These are phyloP conservation scores for Globisporangium paroecandrum DNA, from an alignment of 352 stramenopile genomes.

Conservation along the genomic window DNA sequence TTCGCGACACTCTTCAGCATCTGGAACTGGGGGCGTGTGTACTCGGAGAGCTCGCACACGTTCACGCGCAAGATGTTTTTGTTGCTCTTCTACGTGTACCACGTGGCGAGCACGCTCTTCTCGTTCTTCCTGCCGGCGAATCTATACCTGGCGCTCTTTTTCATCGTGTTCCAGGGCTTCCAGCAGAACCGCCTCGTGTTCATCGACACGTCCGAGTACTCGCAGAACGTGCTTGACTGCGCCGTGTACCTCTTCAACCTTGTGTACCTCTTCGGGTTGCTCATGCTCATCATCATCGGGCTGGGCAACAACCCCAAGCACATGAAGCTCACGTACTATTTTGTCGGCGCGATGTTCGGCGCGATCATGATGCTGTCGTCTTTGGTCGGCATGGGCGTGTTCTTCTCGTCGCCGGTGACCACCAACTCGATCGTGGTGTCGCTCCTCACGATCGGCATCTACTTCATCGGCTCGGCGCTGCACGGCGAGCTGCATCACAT, in stretches of 20 bases:
- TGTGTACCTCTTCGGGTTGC: conserved; percentile 68
- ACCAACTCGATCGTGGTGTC: conserved; percentile 55
- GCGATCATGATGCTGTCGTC: conserved; percentile 81
- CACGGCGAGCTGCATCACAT: conserved; percentile 83
- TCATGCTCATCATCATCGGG: conserved; percentile 85
- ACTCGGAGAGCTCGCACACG: conserved; percentile 79
- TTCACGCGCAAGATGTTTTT: conserved; percentile 63
- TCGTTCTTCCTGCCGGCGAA: conserved; percentile 76
- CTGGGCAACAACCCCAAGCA: conserved; percentile 87
- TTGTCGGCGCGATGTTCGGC: conserved; percentile 63
- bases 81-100: conserved; percentile 76
- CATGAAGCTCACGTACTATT: conserved; percentile 86
- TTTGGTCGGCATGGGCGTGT: conserved; percentile 64
- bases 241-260: conserved; percentile 81
- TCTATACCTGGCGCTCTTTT: conserved; percentile 81
- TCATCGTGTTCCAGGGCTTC: conserved; percentile 88
- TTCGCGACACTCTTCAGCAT: conserved; percentile 87
- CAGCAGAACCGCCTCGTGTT: conserved; percentile 81
- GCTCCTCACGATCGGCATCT: conserved; percentile 70
- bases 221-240: conserved; percentile 48
- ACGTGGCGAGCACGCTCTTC: conserved; percentile 68
- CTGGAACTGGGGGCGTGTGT: conserved; percentile 81
- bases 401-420: conserved; percentile 63
- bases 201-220: conserved; percentile 72
- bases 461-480: conserved; percentile 78